Evolutionary conservation across 345 rosid species (phyloP).

Genomic region (Citropsis articulata): DNA sequence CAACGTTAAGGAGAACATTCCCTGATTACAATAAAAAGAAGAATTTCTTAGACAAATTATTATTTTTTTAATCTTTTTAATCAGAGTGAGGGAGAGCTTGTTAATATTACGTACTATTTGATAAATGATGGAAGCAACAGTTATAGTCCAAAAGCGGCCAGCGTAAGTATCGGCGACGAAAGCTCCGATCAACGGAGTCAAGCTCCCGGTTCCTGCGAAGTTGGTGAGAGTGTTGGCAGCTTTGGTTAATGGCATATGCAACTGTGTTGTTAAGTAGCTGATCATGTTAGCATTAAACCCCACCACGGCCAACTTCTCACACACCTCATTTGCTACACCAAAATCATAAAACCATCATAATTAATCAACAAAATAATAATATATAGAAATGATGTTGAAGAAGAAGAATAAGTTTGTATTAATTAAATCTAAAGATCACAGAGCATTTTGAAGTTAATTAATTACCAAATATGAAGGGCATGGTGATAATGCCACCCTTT

Average conservation of each 20-base stretch:
- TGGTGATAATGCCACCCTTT: constrained; percentile 61
- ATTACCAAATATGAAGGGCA: constrained; percentile 79
- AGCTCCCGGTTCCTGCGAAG: constrained; percentile 79
- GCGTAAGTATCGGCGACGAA: constrained; percentile 77
- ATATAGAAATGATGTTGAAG: background rate
- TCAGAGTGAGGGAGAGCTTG: background rate
- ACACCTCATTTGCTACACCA: constrained; percentile 70
- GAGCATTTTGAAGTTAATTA: too few species aligned
- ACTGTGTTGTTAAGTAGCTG: constrained; percentile 76
- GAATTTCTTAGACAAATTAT: too few species aligned
- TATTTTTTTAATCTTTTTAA: too few species aligned
- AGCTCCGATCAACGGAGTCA: constrained; percentile 88
- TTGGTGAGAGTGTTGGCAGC: constrained; percentile 92
- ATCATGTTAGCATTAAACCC: constrained; percentile 84
- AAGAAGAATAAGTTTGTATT: background rate
- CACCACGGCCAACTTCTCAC: constrained; percentile 88
- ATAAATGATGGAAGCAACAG: constrained; percentile 64
- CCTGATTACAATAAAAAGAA: constrained; percentile 33
- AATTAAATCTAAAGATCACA: background rate
- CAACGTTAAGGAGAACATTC: constrained; percentile 66
- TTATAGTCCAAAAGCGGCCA: constrained; percentile 89
- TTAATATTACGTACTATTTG: constrained; percentile 41
- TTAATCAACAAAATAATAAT: background rate
- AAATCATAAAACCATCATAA: background rate
- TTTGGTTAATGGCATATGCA: constrained; percentile 88